A percentile compares a stretch with the other conserved stretches of the same genome.
phyloP scores from a whole-genome alignment of 2,329 filamentous ascomycete species.

The Celoporthe dispersa region DNA sequence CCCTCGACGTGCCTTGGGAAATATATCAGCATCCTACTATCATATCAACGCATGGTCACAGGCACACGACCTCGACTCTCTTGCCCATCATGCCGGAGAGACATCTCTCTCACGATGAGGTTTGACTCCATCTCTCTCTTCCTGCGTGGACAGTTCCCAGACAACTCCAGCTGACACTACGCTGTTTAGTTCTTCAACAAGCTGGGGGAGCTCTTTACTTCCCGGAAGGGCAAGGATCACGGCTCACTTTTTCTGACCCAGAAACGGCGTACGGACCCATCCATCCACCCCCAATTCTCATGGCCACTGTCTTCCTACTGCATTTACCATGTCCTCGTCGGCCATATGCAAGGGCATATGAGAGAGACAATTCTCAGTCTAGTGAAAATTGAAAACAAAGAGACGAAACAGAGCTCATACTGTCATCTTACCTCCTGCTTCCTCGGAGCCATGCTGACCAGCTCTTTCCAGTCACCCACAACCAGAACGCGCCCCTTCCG shows the following conservation, averaged over 20 bases:
- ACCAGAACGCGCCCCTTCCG: constrained; percentile 48
- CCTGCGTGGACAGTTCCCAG: not conserved
- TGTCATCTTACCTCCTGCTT: not conserved
- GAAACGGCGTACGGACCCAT: constrained; percentile 64
- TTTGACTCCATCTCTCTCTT: constrained; percentile 30
- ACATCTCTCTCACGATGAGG: constrained; percentile 47
- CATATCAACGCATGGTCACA: not conserved
- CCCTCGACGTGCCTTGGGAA: not conserved
- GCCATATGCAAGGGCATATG: not conserved
- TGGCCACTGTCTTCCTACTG: not conserved
- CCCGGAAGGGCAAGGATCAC: constrained; percentile 70
- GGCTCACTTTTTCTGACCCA: constrained; percentile 77
- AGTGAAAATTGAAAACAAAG: not conserved
- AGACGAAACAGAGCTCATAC: not conserved
- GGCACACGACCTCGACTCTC: not conserved
- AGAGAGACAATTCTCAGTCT: not conserved
- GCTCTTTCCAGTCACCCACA: constrained; percentile 45
- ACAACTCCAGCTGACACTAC: constrained; percentile 26
- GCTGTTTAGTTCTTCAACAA: constrained; percentile 70
- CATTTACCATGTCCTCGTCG: not conserved
- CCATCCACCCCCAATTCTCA: not conserved
- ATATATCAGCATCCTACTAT: not conserved
- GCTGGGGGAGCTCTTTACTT: constrained; percentile 69
- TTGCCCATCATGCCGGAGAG: constrained; percentile 35
- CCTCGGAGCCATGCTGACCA: not conserved